phyloP scores from a whole-genome alignment of 176 grass and related monocot genomes.

The Saccharum officinarum region DNA sequence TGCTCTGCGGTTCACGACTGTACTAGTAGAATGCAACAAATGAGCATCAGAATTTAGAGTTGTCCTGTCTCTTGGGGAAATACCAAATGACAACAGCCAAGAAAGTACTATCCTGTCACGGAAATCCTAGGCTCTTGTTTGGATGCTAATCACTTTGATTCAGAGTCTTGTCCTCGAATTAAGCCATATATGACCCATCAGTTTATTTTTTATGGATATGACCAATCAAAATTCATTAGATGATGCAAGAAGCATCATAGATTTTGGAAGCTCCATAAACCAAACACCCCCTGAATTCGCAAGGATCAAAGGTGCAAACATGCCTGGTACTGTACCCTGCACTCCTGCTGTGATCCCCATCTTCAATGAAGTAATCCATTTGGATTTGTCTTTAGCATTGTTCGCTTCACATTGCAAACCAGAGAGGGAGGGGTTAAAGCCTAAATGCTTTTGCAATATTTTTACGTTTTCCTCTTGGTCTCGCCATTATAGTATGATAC shows the following conservation, averaged over 20 bases:
- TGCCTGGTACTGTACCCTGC: not conserved
- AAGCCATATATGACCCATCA: not conserved
- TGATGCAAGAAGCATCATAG: not conserved
- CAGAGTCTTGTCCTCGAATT: not conserved
- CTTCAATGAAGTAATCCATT: not conserved
- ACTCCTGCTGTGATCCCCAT: not conserved
- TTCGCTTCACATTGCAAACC: conserved; percentile 13
- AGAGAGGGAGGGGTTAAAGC: not conserved
- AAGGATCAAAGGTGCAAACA: not conserved
- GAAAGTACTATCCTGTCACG: not conserved
- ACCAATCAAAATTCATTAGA: not conserved
- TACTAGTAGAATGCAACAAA: not conserved
- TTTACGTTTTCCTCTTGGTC: not conserved
- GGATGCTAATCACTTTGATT: not conserved
- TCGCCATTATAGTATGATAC: not conserved
- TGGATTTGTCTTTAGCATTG: not conserved
- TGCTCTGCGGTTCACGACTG: not conserved
- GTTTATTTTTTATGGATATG: not conserved
- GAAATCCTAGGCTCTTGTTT: not conserved
- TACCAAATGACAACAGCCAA: not conserved
- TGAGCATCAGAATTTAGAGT: not conserved
- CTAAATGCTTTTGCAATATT: not conserved
- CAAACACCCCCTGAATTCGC: not conserved
- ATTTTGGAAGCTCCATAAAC: not conserved
- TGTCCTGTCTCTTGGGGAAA: not conserved